A percentile compares a stretch with the other conserved stretches of the same genome.
Conservation (phyloP, 352 stramenopile species). For the Halophytophthora batemanensis region DNA sequence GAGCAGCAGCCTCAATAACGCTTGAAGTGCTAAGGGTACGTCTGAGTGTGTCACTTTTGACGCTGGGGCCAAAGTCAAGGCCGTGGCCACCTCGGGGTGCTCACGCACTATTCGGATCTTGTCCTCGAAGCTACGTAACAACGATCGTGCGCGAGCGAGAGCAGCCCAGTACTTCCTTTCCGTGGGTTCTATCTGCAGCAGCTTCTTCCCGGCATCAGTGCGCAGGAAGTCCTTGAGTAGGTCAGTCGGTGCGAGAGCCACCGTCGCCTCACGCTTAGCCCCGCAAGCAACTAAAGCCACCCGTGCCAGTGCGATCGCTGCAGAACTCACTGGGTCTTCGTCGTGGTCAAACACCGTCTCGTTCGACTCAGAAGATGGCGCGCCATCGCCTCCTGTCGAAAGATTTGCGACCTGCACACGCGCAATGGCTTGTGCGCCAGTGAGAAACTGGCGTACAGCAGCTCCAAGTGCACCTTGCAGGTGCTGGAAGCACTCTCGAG, state of each 20-base stretch:
- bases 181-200: slow-evolving; percentile 33
- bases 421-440: slow-evolving; percentile 32
- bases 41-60: not conserved
- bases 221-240: slow-evolving; percentile 46
- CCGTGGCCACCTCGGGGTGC: slow-evolving; percentile 1
- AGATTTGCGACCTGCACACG: slow-evolving; percentile 4
- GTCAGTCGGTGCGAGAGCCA: slow-evolving; percentile 19
- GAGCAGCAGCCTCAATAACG: slow-evolving; percentile 19
- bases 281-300: slow-evolving; percentile 30
- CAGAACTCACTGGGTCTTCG: not conserved
- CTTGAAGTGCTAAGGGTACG: slow-evolving; percentile 8
- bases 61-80: not conserved
- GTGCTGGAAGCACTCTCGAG: slow-evolving; percentile 22
- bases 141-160: slow-evolving; percentile 13
- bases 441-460: slow-evolving; percentile 49
- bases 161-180: slow-evolving; percentile 21
- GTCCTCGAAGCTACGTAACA: slow-evolving; percentile 14
- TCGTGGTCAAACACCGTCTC: slow-evolving; percentile 6
- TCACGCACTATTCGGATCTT: slow-evolving; percentile 1
- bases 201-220: slow-evolving; percentile 18
- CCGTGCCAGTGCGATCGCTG: slow-evolving; percentile 23
- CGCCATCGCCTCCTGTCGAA: not conserved
- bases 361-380: no score
- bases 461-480: slow-evolving; percentile 33
- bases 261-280: slow-evolving; percentile 32